phyloP scores from a whole-genome alignment of 345 rosid species.

The Raphanus raphanistrum region DNA sequence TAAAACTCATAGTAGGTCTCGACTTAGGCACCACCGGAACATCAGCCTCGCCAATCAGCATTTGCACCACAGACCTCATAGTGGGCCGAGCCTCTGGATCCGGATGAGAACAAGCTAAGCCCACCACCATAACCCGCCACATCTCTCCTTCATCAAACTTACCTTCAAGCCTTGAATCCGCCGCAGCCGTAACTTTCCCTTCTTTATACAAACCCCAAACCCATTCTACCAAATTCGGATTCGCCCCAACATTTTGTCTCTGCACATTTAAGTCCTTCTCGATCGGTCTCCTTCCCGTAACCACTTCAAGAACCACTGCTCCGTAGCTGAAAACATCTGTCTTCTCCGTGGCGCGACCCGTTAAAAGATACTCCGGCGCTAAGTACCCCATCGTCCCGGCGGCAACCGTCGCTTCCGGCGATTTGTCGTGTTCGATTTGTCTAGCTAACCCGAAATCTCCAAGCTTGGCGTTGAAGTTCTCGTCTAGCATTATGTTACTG shows the following conservation, averaged over 20 bases:
- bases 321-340: slow-evolving; percentile 64
- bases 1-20: slow-evolving; percentile 62
- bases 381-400: slow-evolving; percentile 69
- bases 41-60: slow-evolving; percentile 44
- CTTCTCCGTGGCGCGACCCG: slow-evolving; percentile 57
- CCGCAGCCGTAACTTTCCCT: slow-evolving; percentile 47
- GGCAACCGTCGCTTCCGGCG: slow-evolving; percentile 58
- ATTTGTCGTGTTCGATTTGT: slow-evolving; percentile 55
- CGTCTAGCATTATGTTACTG: slow-evolving; percentile 61
- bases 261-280: slow-evolving; percentile 46
- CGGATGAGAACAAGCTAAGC: slow-evolving; percentile 59
- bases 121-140: slow-evolving; percentile 50
- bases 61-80: slow-evolving; percentile 57
- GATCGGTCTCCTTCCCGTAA: slow-evolving; percentile 55
- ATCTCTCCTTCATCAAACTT: slow-evolving; percentile 48
- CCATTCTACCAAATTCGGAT: slow-evolving; percentile 58
- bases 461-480: slow-evolving; percentile 54
- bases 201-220: slow-evolving; percentile 59
- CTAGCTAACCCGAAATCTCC: slow-evolving; percentile 68
- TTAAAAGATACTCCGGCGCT: slow-evolving; percentile 58
- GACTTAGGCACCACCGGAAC: slow-evolving; percentile 40
- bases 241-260: slow-evolving; percentile 37
- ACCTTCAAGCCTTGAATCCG: slow-evolving; percentile 54
- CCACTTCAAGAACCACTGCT: slow-evolving; percentile 60
- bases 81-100: slow-evolving; percentile 55